These are phyloP conservation scores for Apophysomyces trapeziformis DNA, from an alignment of 371 early-diverging fungal species.

Conservation along the genomic window DNA sequence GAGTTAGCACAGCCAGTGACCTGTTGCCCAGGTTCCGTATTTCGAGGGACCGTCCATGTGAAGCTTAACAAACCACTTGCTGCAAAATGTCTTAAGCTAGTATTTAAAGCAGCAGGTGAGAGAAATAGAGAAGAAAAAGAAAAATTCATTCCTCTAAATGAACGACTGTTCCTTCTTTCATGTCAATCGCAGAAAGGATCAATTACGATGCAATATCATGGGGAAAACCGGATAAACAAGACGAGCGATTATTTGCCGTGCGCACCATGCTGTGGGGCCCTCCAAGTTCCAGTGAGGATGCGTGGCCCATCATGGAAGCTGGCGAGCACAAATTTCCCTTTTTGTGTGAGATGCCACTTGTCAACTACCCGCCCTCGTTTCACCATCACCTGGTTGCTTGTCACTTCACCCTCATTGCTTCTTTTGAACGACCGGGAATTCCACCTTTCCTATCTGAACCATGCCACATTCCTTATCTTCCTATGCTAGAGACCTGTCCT, in stretches of 20 bases:
- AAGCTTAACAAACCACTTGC: conserved; percentile 23
- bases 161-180: neutral
- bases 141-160: too few relatives aligned
- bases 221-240: conserved; percentile 26
- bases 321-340: conserved; percentile 35
- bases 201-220: conserved; percentile 40
- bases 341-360: conserved; percentile 36
- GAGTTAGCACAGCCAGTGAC: conserved; percentile 14
- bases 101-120: conserved; percentile 34
- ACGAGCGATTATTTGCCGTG: conserved; percentile 39
- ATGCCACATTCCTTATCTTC: neutral
- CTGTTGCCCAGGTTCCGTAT: conserved; percentile 37
- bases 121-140: neutral
- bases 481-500: conserved; percentile 23
- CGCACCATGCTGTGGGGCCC: conserved; percentile 32
- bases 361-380: conserved; percentile 38
- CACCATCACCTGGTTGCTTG: conserved; percentile 31
- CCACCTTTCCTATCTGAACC: conserved; percentile 8
- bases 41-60: conserved; percentile 33
- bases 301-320: conserved; percentile 27
- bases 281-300: conserved; percentile 15
- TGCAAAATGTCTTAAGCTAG: conserved; percentile 29
- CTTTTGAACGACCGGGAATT: conserved; percentile 19
- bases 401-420: conserved; percentile 27
- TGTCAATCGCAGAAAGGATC: conserved; percentile 26